Conservation (phyloP, 2,329 filamentous ascomycete genomes). For the Aspergillus latus region DNA sequence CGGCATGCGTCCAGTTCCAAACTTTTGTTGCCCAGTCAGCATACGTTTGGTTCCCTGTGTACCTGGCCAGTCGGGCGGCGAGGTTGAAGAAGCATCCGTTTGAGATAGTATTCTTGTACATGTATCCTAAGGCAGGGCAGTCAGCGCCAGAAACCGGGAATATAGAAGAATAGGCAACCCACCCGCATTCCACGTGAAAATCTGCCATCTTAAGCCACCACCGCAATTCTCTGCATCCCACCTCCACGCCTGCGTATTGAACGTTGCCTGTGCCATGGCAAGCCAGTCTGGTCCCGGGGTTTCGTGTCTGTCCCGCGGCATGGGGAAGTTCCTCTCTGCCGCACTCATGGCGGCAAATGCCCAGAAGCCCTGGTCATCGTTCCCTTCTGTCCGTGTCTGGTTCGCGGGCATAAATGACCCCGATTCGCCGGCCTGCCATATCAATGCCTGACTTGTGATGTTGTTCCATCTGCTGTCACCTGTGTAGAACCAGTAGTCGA, state of each 20-base stretch:
- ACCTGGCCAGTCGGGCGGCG: constrained; percentile 31
- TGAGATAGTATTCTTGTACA: constrained; percentile 37
- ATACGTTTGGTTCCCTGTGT: constrained; percentile 35
- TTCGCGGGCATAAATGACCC: constrained; percentile 45
- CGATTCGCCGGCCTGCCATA: constrained; percentile 40
- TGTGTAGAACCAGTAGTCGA: constrained; percentile 47
- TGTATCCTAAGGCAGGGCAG: constrained; percentile 21
- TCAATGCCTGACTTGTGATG: constrained; percentile 37
- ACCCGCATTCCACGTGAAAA: constrained; percentile 35
- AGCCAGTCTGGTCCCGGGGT: constrained; percentile 66
- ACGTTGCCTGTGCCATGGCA: constrained; percentile 74
- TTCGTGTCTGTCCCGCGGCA: constrained; percentile 44
- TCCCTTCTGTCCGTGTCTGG: constrained; percentile 48
- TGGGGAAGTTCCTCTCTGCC: constrained; percentile 48
- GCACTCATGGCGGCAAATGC: constrained; percentile 57
- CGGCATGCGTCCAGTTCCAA: constrained; percentile 55
- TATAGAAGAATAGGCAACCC: too few species aligned
- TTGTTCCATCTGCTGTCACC: constrained; percentile 43
- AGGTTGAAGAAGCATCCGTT: constrained; percentile 36
- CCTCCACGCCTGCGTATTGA: constrained; percentile 71
- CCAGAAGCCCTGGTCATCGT: constrained; percentile 62
- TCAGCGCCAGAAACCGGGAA: not conserved
- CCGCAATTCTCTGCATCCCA: constrained; percentile 68
- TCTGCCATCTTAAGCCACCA: constrained; percentile 61
- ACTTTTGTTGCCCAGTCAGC: constrained; percentile 67